Base-by-base conservation (phyloP, 352 stramenopile species). In the Sclerospora graminicola region DNA sequence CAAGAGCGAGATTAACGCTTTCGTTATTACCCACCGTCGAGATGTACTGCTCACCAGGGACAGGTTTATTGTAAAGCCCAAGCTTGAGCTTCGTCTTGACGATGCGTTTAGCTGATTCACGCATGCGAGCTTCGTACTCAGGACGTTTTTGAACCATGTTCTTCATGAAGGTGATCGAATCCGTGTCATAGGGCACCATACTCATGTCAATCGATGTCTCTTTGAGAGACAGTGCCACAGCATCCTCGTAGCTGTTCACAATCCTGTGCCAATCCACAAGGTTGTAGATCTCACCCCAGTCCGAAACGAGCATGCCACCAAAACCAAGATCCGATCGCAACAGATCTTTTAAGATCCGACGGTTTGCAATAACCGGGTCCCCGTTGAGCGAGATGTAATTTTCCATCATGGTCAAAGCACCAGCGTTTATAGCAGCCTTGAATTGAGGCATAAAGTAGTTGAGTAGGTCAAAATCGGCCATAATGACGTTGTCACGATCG, bases 251-350 rank as follows among this genome's bases (percentile, higher is more conserved):
- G 1, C 48, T 66, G 28, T 48, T 54, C 5, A 69, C 77, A 11
- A 84, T 46, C 11, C 76, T 69, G 16, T 89, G 77, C 46, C 57
- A 85, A 8, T 58, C 50, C 24, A 79, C 51, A 5, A 96, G 60
- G 45, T 97, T 96, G 42, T 88, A 71, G 28, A 97, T 97, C 60
- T 97, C 88, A 15, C 63, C 63, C 56, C 91, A 97, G 56, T 97
- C 89, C 0, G 89, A 97, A 13, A 97, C 85, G 26, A 96, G 45
- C 29, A 96, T 60, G 7, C 88, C 85, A 19, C 89, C 48, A 45
- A 96, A 97, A 4, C 53, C 53, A 53, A 97, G 71, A 41, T 95
- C 63, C n/a, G 77, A 54, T 15, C 89, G 72, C 18, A 97, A 49
- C 16, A 97, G 44, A 31, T 86, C 67, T n/a, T 69, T 51, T 18